Base-by-base conservation (phyloP, 768 basidiomycete genomes). In the Tricholoma matsutake region DNA sequence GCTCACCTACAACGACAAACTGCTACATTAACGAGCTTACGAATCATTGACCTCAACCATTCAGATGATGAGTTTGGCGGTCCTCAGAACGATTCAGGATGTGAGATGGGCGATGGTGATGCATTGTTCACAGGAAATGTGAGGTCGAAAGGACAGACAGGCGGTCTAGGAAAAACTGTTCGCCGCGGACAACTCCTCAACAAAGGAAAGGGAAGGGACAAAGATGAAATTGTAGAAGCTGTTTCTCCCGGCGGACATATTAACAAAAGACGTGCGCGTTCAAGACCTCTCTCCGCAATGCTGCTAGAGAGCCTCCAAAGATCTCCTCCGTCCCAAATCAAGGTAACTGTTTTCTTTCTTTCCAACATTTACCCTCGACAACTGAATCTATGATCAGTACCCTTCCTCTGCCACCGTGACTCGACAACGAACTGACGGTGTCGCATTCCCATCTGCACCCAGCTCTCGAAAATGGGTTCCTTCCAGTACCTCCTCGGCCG, bases 211-310 rank as follows among this genome's bases (percentile, higher is more conserved):
- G 78, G 75, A 1, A 84, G 76, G 56, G 68, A 73, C 22, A 75
- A 76, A 54, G 82, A 84, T 62, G 87, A 89, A 67, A 84, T 88
- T 31, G 85, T 78, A 2, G 88, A 86, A 63, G 85, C 84, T 1
- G 79, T 91, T 60, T 92, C 89, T 0, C 90, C 90, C 2, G 88
- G 88, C 11, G 90, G 89, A 0, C 90, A 91, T 71, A 77, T 92
- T 59, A 82, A 79, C 39, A 92, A 92, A 72, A 81, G 89, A 59
- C 84, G 90, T 10, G 90, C 89, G 1, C 84, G 88, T 10, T 85
- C 88, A 28, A 79, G 89, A 56, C 90, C 89, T 2, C 78, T 91
- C 13, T 91, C 90, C 18, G 72, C 81, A 28, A 88, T 89, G 68
- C 73, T 90, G 51, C 77, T 85, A 16, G 81, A 86, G 70, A 81